Evolutionary conservation across 257 asterid species (phyloP).

Genomic region (Forsythia suspensa): DNA sequence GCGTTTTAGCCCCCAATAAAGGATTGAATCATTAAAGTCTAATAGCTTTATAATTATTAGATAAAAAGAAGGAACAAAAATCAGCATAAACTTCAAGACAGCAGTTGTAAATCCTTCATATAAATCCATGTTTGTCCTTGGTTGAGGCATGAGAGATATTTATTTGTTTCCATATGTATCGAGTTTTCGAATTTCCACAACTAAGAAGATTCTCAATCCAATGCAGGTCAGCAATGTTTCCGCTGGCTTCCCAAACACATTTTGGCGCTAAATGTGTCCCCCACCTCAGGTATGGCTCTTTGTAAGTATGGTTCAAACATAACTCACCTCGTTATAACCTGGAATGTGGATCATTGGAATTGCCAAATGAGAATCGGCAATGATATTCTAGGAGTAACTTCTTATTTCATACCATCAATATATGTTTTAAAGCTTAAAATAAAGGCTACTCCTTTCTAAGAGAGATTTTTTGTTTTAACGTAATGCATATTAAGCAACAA

Average conservation of each 20-base stretch:
- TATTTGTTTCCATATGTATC: conserved; percentile 5
- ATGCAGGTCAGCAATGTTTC: conserved; percentile 20
- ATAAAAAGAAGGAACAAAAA: conserved; percentile 5
- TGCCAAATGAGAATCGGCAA: conserved; percentile 15
- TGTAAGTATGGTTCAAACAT: conserved; percentile 23
- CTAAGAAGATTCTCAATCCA: conserved; percentile 23
- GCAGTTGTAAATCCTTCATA: conserved; percentile 17
- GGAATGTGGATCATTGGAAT: conserved; percentile 26
- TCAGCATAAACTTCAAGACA: conserved; percentile 9
- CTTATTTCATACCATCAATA: conserved; percentile 15
- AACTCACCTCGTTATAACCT: conserved; percentile 25
- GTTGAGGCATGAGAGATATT: conserved; percentile 8
- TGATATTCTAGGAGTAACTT: conserved; percentile 1
- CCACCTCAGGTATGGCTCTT: conserved; percentile 23
- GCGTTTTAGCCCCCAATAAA: background rate
- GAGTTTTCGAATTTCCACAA: conserved; percentile 6
- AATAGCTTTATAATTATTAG: background rate
- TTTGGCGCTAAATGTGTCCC: conserved; percentile 24
- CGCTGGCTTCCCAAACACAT: conserved; percentile 24
- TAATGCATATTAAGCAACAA: conserved; percentile 1
- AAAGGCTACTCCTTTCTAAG: background rate
- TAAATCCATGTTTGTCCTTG: conserved; percentile 9
- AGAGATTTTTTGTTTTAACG: background rate
- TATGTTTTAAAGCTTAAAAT: background rate
- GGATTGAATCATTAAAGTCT: background rate